Conservation (phyloP, 208 protist species). For the Herpetomonas samuelpessoai region DNA sequence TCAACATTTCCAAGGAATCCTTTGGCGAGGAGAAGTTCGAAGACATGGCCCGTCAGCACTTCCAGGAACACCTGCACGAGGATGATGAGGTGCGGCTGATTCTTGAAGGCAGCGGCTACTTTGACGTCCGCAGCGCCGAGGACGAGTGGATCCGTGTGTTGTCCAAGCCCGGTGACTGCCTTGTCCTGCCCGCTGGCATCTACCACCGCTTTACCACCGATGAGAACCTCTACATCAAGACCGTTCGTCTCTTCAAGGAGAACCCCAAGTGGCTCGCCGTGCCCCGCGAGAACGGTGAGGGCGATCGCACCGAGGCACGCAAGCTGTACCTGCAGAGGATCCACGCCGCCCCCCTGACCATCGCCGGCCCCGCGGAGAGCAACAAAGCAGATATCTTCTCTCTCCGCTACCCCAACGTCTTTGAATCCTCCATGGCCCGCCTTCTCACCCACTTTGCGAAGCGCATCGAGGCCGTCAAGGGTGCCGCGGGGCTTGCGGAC, state of each 20-base stretch:
- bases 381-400: conserved; percentile 22
- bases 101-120: conserved; percentile 72
- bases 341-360: conserved; percentile 17
- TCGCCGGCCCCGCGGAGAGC: conserved; percentile 16
- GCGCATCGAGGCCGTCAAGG: conserved; percentile 21
- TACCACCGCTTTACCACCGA: conserved; percentile 90
- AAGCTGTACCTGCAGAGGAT: conserved; percentile 37
- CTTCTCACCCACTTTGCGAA: conserved; percentile 24
- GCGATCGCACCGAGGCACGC: conserved; percentile 25
- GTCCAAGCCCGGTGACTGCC: conserved; percentile 50
- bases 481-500: conserved; percentile 7
- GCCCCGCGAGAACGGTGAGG: conserved; percentile 26
- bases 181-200: conserved; percentile 72
- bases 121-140: conserved; percentile 74
- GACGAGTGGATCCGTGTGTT: conserved; percentile 76
- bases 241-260: conserved; percentile 78
- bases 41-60: conserved; percentile 49
- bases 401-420: conserved; percentile 23
- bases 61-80: conserved; percentile 83
- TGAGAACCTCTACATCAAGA: conserved; percentile 40
- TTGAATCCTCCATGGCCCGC: no score
- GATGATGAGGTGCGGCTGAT: conserved; percentile 89
- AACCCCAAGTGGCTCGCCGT: conserved; percentile 77
- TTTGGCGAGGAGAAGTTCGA: conserved; percentile 45
- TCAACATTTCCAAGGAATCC: conserved; percentile 20